phyloP scores from a whole-genome alignment of 1,139 yeast genomes.

The Cylindricascospora bacillispora region DNA sequence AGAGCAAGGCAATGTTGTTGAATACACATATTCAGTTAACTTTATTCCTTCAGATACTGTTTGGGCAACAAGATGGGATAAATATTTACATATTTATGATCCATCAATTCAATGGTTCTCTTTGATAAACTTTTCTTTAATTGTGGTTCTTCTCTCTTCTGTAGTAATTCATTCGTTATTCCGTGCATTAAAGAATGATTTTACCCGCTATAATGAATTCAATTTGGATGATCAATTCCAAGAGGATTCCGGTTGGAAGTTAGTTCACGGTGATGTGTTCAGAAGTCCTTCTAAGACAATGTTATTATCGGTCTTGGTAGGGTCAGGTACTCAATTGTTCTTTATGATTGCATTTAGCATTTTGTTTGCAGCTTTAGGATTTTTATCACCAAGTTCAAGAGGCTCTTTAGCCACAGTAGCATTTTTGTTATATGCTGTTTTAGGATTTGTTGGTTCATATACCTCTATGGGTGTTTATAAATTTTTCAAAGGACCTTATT shows the following conservation, averaged over 20 bases:
- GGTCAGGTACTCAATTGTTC: constrained; percentile 79
- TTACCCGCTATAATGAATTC: constrained; percentile 77
- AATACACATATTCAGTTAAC: constrained; percentile 49
- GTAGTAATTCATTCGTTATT: constrained; percentile 71
- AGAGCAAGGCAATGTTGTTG: constrained; percentile 33
- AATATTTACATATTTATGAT: constrained; percentile 80
- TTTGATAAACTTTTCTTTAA: constrained; percentile 67
- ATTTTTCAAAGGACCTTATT: constrained; percentile 81
- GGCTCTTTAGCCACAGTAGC: constrained; percentile 86
- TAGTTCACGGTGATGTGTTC: constrained; percentile 91
- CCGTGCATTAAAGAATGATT: constrained; percentile 75
- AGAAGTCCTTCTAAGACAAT: constrained; percentile 66
- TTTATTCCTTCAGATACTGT: constrained; percentile 63
- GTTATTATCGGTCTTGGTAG: constrained; percentile 67
- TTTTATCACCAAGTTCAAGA: constrained; percentile 86
- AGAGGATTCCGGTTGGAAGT: constrained; percentile 96
- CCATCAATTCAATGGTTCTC: constrained; percentile 96
- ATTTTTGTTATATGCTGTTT: constrained; percentile 69
- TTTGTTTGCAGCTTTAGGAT: constrained; percentile 74
- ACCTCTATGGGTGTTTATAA: constrained; percentile 78
- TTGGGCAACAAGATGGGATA: constrained; percentile 99
- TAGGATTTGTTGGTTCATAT: constrained; percentile 73
- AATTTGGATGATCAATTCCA: constrained; percentile 78
- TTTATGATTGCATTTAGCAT: constrained; percentile 67
- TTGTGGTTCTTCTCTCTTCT: constrained; percentile 64